Base-by-base conservation (phyloP, 495 filamentous ascomycete genomes). In the Aspergillus conjunctus region DNA sequence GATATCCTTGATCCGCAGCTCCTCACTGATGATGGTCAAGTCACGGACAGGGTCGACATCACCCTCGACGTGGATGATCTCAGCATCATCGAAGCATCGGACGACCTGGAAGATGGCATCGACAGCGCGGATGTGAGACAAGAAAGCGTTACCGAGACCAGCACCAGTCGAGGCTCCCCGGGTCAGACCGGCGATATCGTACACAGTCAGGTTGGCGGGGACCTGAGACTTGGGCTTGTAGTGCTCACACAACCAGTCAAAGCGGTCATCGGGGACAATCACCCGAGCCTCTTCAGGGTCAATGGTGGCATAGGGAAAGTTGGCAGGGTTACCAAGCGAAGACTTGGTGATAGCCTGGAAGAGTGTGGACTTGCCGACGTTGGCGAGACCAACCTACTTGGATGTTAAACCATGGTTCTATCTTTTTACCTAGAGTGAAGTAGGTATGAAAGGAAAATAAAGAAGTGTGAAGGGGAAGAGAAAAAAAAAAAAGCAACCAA, bases 31-130 rank as follows among this genome's bases (percentile, higher is more conserved):
- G 77, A 99, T 99, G 63, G 87, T 87, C 66, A 99, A 75, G 81
- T 99, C 95, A 68, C 95, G 88, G 56, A 89, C 82, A 33, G 95
- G 95, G 74, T 99, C 88, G 62, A 98, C 95, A 72, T 98, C 95
- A 68, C 95, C 95, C 82, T 99, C 95, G 67, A 99, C 91, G 82
- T 99, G 95, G 72, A 97, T 98, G 73, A 99, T 98, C 77, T 99
- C 95, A 43, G 93, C 94, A 81, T 99, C 95, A 71, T 99, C 95
- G 78, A 99, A 99, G 79, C 90, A 96, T 66, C 95, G 88, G 39
- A 99, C 95, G 44, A 99, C 95, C 80, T 98, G 93, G 84, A 97
- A 99, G 79, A 99, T 97, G 73, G 95, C 95, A 81, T 99, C 95
- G 79, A 99, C 95, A 54, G 94, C 95, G 70, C 95, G 91, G 68